These are phyloP conservation scores for Euryodendron excelsum DNA, from an alignment of 148 eudicot species.

Conservation along the genomic window DNA sequence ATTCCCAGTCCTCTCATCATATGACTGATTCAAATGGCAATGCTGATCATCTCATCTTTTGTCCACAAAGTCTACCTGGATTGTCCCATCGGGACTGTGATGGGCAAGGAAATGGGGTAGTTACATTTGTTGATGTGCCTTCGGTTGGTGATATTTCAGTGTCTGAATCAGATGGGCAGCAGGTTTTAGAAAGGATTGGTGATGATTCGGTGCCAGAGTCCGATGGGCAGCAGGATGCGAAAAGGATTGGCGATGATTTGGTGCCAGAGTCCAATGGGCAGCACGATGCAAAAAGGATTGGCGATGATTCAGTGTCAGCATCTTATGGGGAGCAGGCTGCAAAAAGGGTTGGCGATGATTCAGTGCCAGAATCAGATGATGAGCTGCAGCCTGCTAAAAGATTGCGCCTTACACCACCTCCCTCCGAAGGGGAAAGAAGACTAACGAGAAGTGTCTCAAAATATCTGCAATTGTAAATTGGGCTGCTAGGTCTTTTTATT, in stretches of 20 bases:
- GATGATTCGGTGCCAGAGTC: conserved; percentile 5
- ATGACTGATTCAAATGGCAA: conserved; percentile 21
- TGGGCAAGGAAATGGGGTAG: conserved; percentile 14
- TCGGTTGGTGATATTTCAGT: conserved; percentile 9
- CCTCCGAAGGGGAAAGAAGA: conserved; percentile 7
- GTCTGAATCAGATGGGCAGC: conserved; percentile 13
- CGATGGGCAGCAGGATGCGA: neutral
- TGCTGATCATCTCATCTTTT: conserved; percentile 12
- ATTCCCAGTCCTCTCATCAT: conserved; percentile 30
- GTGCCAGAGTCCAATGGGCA: neutral
- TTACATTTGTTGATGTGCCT: neutral
- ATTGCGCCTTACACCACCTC: conserved; percentile 16
- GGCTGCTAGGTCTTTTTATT: neutral
- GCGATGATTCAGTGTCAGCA: neutral
- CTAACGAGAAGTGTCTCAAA: neutral
- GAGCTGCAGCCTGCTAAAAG: conserved; percentile 29
- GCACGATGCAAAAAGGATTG: neutral
- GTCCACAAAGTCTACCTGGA: neutral
- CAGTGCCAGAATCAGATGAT: conserved; percentile 7
- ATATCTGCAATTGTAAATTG: conserved; percentile 20
- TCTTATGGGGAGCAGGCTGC: conserved; percentile 15
- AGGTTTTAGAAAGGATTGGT: conserved; percentile 2
- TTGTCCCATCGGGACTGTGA: conserved; percentile 9
- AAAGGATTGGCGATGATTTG: conserved; percentile 9
- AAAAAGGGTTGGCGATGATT: neutral